Evolutionary conservation across 139 green algal species (phyloP), one percentile per base, ranked within the genome.

Genomic region (Haematococcus lacustris): DNA sequence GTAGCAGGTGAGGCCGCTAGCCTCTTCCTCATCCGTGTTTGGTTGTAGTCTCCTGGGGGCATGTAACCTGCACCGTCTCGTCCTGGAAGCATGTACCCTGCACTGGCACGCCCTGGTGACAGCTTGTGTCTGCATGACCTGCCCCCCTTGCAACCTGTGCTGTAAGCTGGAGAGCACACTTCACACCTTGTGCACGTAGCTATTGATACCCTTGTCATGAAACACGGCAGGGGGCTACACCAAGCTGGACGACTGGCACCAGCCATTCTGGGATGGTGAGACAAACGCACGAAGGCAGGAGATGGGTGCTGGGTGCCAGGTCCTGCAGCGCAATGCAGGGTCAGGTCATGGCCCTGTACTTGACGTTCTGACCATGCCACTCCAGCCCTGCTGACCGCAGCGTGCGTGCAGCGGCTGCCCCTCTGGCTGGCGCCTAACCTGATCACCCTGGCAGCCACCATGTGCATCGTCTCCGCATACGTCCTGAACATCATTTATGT

Each of bases 391-490:
- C 25, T 9, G 28, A 13, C n/a, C n/a, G 25, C 65, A 71, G 65
- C 5, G 23, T 17, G 38, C 1, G 65, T 71, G 25, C 23, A 30
- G 28, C 33, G 43, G 33, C 41, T 72, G 30, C 93, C 93, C 0
- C 63, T 82, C 28, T 98, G 93, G 93, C 69, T 98, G 65, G 93
- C 93, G 5, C 93, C 93, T 13, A 98, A 98, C 80, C 72, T 97
- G 0, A 97, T 98, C 63, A 98, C 93, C 0, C 80, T 97, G 7
- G 79, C 80, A 13, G 93, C 91, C 34, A 71, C 89, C 2, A 71
- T 89, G 7, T 74, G 64, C 28, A 82, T 96, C 17, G 41, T 94
- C 9, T 30, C 81, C 1, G 76, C 87, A 0, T 94, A 95, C 65
- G 38, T 80, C 0, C 7, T 89, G 0, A 81, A 81, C 26, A 75